Evolutionary conservation across 805 yeast species (phyloP).

Genomic region (Myxozyma vanderwaltii): DNA sequence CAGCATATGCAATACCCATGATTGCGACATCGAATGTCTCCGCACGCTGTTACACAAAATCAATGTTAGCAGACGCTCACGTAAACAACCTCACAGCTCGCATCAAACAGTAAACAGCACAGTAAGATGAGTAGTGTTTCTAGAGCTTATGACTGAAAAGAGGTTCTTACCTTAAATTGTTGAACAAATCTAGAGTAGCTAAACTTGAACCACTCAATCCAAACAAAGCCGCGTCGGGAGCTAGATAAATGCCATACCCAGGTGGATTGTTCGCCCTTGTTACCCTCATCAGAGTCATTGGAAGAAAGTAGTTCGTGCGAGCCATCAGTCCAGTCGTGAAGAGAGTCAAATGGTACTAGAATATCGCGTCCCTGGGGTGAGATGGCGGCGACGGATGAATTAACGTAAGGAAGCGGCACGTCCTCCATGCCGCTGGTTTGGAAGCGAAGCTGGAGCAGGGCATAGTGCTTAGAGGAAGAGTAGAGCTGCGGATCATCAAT

Average conservation of each 20-base stretch:
- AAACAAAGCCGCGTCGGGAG: slow-evolving; percentile 45
- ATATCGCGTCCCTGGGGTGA: slow-evolving; percentile 43
- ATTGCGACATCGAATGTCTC: slow-evolving; percentile 83
- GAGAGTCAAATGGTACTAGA: slow-evolving; percentile 41
- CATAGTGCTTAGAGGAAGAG: slow-evolving; percentile 51
- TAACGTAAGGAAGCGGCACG: slow-evolving; percentile 23
- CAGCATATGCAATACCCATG: slow-evolving; percentile 76
- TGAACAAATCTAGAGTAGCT: slow-evolving; percentile 41
- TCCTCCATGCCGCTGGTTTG: slow-evolving; percentile 49
- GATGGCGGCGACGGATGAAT: slow-evolving; percentile 12
- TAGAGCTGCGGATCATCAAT: slow-evolving; percentile 49
- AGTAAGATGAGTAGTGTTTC: no score
- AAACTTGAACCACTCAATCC: slow-evolving; percentile 44
- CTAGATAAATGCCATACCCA: slow-evolving; percentile 49
- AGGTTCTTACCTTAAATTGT: slow-evolving; percentile 32
- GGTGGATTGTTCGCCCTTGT: slow-evolving; percentile 37
- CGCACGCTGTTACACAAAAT: slow-evolving; percentile 51
- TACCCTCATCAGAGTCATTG: not conserved
- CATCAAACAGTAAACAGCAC: no score
- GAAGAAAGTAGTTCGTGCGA: slow-evolving; percentile 32
- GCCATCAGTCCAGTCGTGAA: slow-evolving; percentile 39
- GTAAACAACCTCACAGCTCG: not conserved
- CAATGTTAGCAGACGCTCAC: slow-evolving; percentile 2
- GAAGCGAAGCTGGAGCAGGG: slow-evolving; percentile 61
- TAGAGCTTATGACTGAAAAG: no score